Evolutionary conservation across 139 green algal species (phyloP), one percentile per base, ranked within the genome.

Genomic region (Picochlorum sp.): DNA sequence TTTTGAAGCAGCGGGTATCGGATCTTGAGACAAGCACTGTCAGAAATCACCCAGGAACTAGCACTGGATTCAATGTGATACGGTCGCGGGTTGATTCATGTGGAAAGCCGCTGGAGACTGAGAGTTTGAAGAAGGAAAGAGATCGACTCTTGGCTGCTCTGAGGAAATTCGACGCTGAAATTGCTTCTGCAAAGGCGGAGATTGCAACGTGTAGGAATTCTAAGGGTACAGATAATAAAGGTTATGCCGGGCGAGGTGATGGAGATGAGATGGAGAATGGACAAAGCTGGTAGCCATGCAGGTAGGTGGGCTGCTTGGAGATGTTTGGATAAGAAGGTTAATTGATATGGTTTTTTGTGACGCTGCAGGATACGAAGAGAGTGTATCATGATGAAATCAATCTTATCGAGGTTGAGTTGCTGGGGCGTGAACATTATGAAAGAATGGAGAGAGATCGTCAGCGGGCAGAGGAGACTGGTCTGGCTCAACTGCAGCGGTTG

Each of bases 301-400:
- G 77, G 77, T 74, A 61, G 6, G 34, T 20, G 2, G 56, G 56
- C 56, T 51, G 4, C 7, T 50, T 62, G 18, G 32, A 49, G 18
- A 6, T n/a, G 41, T 45, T 45, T 9, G 18, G 7, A 44, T 61
- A n/a, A 18, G 0, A 18, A 21, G 38, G 8, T 41, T 6, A 14
- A 41, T 41, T 41, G 34, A 30, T 23, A 7, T 11, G 34, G 9
- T 41, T 26, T 69, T 7, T 16, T 41, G 6, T 41, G 34, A 20
- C 63, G n/a, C n/a, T 30, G 20, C 66, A 83, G 75, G 77, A 84
- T 70, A 84, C 78, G 4, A 44, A 57, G 51, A 67, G 78, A 0
- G 78, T 83, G 76, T 78, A 76, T 32, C 61, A 55, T 21, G 60
- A 78, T 7, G 78, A 84, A 57, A 70, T 77, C 38, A 80, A 74